Base-by-base conservation (phyloP, 345 rosid species). In the Conringia planisiliqua region DNA sequence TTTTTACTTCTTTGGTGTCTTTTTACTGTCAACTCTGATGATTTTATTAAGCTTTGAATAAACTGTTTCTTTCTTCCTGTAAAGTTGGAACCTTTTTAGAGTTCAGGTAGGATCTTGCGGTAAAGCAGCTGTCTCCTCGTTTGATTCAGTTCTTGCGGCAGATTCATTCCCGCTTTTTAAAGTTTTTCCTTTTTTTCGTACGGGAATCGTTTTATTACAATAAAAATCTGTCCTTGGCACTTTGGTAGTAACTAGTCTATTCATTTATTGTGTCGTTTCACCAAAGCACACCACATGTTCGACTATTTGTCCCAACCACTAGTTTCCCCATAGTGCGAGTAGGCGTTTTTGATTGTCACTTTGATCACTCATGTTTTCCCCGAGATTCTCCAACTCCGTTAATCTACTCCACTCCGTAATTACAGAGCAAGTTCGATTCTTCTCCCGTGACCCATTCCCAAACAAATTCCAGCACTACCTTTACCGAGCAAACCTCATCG, bases 381-480 rank as follows among this genome's bases (percentile, higher is more conserved):
- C 27, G 7, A 55, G 54, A 17, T 65, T 85, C 56, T 81, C 62
- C 26, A 76, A 51, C 27, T 33, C 74, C 2, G 27, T 36, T 35
- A 77, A 70, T 79, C 79, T 64, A 10, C 7, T 73, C 16, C 60
- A 50, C 56, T 9, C 62, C 57, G n/a, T 75, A 22, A 57, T 17
- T 32, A 69, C 14, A 18, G 85, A 77, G 20, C 87, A 82, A 70
- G 17, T 75, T 82, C 90, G 94, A 52, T 71, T 43, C 66, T 87
- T 82, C 73, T 81, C 75, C 4, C 94, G 96, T 17, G 88, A 84
- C 26, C 92, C 96, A 10, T 91, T 94, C 74, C 79, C 97, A 22
- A 89, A 82, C 83, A 87, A 86, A 74, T 80, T 94, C 72, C 76
- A 86, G 20, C 95, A 84, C 55, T 91, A 94, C 79, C 88, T 94